Evolutionary conservation across 495 filamentous ascomycete genomes (phyloP).

Genomic region (Trypethelium eluteriae): DNA sequence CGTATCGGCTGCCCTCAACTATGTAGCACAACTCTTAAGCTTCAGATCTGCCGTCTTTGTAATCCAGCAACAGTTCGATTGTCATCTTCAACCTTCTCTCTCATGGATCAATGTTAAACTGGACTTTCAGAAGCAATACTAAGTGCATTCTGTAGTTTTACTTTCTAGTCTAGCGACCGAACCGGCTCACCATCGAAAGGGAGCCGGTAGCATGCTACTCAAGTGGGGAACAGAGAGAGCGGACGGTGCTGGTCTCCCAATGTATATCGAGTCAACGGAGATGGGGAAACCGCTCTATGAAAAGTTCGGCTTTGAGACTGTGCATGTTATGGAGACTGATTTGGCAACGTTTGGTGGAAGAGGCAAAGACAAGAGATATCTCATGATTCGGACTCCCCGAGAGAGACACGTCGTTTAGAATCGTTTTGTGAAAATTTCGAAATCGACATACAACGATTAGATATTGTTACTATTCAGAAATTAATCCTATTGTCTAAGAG

Average conservation of each 20-base stretch:
- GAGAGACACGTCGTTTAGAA: neutral
- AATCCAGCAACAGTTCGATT: no score
- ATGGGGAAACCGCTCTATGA: constrained; percentile 24
- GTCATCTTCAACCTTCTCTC: no score
- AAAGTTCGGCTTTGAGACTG: constrained; percentile 18
- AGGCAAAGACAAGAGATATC: neutral
- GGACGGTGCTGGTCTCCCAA: constrained; percentile 20
- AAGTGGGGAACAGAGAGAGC: constrained; percentile 23
- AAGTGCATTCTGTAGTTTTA: neutral
- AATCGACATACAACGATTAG: neutral
- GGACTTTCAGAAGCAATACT: neutral
- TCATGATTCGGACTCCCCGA: neutral
- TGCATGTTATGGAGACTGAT: constrained; percentile 15
- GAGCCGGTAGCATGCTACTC: constrained; percentile 21
- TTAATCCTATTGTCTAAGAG: neutral
- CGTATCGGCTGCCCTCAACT: no score
- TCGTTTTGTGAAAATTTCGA: neutral
- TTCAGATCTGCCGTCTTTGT: no score
- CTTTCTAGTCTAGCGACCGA: constrained; percentile 20
- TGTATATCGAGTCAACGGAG: constrained; percentile 22
- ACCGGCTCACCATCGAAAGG: constrained; percentile 23
- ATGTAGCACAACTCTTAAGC: no score
- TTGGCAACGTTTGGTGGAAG: constrained; percentile 19
- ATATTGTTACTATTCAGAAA: neutral
- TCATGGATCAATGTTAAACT: no score